Evolutionary conservation across 2,329 filamentous ascomycete species (phyloP), one percentile per base, ranked within the genome.

Genomic region (Taxawa tesnikishii): DNA sequence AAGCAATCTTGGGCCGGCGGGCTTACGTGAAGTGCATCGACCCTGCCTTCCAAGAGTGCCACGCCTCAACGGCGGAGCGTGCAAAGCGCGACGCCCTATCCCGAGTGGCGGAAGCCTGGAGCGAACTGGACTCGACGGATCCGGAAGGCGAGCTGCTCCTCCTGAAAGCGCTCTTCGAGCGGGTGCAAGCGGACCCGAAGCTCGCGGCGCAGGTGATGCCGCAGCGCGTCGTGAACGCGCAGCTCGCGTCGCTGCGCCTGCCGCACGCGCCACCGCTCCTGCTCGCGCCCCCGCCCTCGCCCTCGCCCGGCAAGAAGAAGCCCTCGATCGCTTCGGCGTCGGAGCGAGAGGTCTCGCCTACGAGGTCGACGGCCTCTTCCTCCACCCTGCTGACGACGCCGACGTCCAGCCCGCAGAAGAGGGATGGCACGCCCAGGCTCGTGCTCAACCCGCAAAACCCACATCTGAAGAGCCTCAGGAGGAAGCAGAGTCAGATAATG

Each of bases 141-240:
- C 88, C 88, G 0, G 88, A 94, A 52, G 87, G 87, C 12, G 75
- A 87, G 25, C 90, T 88, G 47, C 76, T 93, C 43, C 67, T 98
- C 11, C 67, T 98, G 49, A 81, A 77, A 47, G 70, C 74, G 35
- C 72, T 93, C 42, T 68, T 92, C 38, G 70, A 82, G n/a, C 73
- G 74, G 35, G 68, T 92, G 28, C 70, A 79, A 26, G 65, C 69
- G 29, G 81, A 88, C 47, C 63, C 68, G 14, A 83, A 79, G 52
- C 65, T 88, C 6, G 56, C 62, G 4, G 54, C 55, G 18, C 55
- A 59, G 1, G 51, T 67, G 1, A 59, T 63, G 13, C 51, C 60
- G 2, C 45, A 49, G 32, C 43, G 44, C 5, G 41, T 49, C 14
- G 48, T 45, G 44, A 50, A 34, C 42, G 45, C 39, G 48, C 63